These are phyloP conservation scores for Dryas alaskensis DNA, from an alignment of 306 rosid species.

Conservation along the genomic window DNA sequence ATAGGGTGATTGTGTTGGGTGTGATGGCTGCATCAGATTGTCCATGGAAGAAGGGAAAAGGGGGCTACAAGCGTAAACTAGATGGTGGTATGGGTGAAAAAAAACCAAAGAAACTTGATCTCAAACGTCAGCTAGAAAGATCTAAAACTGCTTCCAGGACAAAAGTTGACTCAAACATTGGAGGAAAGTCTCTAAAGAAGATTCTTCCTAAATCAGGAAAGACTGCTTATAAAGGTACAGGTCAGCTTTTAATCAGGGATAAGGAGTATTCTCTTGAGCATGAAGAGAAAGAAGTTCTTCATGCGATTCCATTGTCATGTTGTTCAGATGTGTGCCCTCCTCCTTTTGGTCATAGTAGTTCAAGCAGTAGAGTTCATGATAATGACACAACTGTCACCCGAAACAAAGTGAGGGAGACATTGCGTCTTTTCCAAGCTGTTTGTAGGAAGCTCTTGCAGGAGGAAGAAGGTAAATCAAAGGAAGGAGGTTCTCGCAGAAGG, in stretches of 20 bases:
- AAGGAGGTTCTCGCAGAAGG: constrained; percentile 37
- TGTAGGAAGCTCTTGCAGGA: constrained; percentile 74
- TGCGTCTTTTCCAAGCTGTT: constrained; percentile 72
- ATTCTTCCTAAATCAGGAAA: constrained; percentile 11
- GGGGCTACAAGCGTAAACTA: constrained; percentile 25
- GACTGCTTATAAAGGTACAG: constrained; percentile 27
- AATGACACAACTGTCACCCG: constrained; percentile 46
- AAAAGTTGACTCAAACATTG: constrained; percentile 28
- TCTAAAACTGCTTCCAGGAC: constrained; percentile 38
- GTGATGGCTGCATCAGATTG: constrained; percentile 61
- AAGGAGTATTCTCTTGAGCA: constrained; percentile 25
- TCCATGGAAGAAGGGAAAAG: constrained; percentile 50
- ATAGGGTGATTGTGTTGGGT: constrained; percentile 44
- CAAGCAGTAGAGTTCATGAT: constrained; percentile 26
- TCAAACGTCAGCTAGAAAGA: constrained; percentile 21
- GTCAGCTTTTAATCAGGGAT: constrained; percentile 43
- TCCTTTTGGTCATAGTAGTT: constrained; percentile 43
- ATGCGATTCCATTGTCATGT: constrained; percentile 24
- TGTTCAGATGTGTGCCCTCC: constrained; percentile 37
- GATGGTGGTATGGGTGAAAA: constrained; percentile 33
- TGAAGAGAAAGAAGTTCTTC: constrained; percentile 21
- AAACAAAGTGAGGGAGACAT: constrained; percentile 62
- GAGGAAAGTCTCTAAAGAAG: constrained; percentile 39
- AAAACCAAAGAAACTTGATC: constrained; percentile 40
- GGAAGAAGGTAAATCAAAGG: constrained; percentile 56